Base-by-base conservation (phyloP, 1,139 yeast genomes). In the Zygotorulaspora mrakii region DNA sequence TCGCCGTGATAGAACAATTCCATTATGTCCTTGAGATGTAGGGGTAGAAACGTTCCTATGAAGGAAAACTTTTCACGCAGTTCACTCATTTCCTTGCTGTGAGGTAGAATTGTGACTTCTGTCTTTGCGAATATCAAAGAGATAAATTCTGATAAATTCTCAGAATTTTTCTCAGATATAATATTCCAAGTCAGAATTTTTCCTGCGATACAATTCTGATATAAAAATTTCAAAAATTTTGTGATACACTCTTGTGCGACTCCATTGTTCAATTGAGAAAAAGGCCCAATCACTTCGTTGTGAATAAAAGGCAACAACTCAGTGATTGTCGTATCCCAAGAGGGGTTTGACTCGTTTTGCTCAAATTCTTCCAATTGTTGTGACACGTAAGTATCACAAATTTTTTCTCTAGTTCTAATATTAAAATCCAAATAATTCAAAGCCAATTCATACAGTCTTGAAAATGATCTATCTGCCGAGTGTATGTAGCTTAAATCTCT, bases 1-100 rank as follows among this genome's bases (percentile, higher is more conserved):
- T 79, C 82, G 11, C 89, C 94, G 46, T 77, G 78, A 54, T 81
- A 82, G 53, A 82, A 83, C 54, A 77, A 59, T 21, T 76, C 82
- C 71, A 82, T 73, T 35, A 88, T 87, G 31, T 79, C 82, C 24
- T 72, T 78, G 58, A 88, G 65, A 52, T 79, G 83, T 39, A 69
- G 68, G 23, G 69, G 71, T 37, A 82, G 57, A 30, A 82, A 40
- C 29, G 41, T 51, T 11, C 62, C 53, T 8, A 55, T 46, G 12
- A 53, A 46, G 10, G 45, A 43, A 18, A 61, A 49, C 35, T 54
- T 60, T 33, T 55, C 62, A 8, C 61, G 50, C n/a, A 45, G 18
- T 22, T 59, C 56, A 20, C 45, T 47, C 32, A 55, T 55, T 12
- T 43, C 33, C 4, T 46, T 43, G 25, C 39, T 43, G 12, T 36